A percentile compares a stretch with the other conserved stretches of the same genome.
phyloP scores from a whole-genome alignment of 1,284 basidiomycete genomes.

The Apiotrichum porosum region DNA sequence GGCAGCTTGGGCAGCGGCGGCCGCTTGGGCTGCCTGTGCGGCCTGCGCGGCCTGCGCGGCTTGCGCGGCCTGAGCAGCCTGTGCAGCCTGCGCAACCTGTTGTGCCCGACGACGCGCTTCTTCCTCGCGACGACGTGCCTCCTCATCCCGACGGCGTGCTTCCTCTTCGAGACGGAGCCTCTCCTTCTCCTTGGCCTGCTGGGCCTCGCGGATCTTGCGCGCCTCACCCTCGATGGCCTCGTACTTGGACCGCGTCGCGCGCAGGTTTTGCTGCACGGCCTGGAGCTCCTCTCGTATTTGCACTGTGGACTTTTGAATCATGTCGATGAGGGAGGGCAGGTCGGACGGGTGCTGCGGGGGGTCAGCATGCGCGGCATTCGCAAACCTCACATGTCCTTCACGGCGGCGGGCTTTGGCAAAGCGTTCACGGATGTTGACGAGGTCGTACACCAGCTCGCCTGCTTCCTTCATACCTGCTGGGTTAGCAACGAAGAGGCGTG shows the following conservation, averaged over 20 bases:
- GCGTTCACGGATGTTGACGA: constrained; percentile 25
- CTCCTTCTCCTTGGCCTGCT: constrained; percentile 3
- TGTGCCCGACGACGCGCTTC: no score
- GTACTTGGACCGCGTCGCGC: constrained; percentile 14
- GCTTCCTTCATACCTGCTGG: constrained; percentile 16
- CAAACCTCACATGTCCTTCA: constrained; percentile 32
- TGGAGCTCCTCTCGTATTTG: constrained; percentile 28
- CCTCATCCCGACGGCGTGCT: constrained; percentile 9
- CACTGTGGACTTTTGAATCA: constrained; percentile 26
- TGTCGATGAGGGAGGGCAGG: constrained; percentile 29
- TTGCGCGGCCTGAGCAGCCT: neutral
- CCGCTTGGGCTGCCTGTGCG: neutral
- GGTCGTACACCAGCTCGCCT: constrained; percentile 15
- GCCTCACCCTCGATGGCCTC: constrained; percentile 16
- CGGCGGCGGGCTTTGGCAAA: constrained; percentile 25
- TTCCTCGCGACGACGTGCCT: constrained; percentile 8
- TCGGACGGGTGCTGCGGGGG: constrained; percentile 25
- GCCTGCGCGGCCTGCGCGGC: neutral
- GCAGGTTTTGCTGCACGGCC: constrained; percentile 19
- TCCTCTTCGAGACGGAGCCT: neutral
- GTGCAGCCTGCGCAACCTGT: neutral
- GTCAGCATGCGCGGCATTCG: constrained; percentile 5
- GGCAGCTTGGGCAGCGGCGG: neutral
- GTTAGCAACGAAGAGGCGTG: neutral
- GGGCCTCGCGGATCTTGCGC: constrained; percentile 10